Conservation (phyloP, 495 filamentous ascomycete species). For the Thozetella sp. region DNA sequence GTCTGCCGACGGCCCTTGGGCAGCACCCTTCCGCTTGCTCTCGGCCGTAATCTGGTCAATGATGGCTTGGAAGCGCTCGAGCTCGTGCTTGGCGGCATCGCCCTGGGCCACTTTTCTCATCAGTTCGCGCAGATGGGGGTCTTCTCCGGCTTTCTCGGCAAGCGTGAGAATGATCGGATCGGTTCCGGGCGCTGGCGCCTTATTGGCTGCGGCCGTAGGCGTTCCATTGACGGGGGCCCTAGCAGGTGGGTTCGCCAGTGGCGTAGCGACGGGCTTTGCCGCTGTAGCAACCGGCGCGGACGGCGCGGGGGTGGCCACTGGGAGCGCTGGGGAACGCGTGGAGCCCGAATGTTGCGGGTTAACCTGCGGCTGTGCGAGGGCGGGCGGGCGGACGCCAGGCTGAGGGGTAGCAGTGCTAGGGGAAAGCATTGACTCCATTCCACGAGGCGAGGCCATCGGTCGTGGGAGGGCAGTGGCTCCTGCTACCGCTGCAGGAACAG, state of each 20-base stretch:
- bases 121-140: conserved; percentile 87
- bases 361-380: conserved; percentile 7
- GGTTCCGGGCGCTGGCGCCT: conserved; percentile 46
- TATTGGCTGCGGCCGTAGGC: conserved; percentile 15
- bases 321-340: not conserved
- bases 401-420: conserved; percentile 8
- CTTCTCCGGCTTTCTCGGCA: conserved; percentile 81
- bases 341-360: conserved; percentile 6
- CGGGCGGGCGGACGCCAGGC: conserved; percentile 4
- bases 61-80: conserved; percentile 87
- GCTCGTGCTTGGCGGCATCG: conserved; percentile 75
- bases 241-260: conserved; percentile 23
- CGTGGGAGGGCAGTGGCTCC: conserved; percentile 5
- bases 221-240: conserved; percentile 12
- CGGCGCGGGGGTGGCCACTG: conserved; percentile 6
- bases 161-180: conserved; percentile 97
- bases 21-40: conserved; percentile 40
- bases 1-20: conserved; percentile 42
- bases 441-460: conserved; percentile 23
- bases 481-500: conserved; percentile 24
- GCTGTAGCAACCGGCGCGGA: conserved; percentile 7
- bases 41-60: conserved; percentile 84
- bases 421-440: conserved; percentile 29
- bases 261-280: conserved; percentile 20
- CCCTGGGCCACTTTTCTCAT: conserved; percentile 95